Evolutionary conservation across 2,329 filamentous ascomycete genomes (phyloP), one percentile per base, ranked within the genome.

Genomic region (Truncatella angustata): DNA sequence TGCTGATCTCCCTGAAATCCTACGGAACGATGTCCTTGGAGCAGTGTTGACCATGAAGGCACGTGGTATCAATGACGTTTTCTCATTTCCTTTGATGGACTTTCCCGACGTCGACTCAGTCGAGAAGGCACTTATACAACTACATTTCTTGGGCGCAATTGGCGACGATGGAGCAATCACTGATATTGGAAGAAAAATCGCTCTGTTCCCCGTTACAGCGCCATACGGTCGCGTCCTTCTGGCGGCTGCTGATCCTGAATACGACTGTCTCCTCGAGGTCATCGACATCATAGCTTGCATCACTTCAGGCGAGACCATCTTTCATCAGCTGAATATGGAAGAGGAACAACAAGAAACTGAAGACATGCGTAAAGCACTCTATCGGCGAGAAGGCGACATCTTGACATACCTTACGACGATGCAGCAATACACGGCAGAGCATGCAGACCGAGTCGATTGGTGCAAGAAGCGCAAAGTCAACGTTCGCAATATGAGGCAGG

Each of bases 1-100:
- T 52, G 81, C 87, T 0, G 92, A 92, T 44, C 81, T 86, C 0
- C 93, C 94, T 0, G 94, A 99, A 66, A 97, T 99, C 10, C 73
- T 97, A 10, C 84, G 94, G 18, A 95, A 90, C 63, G 93, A 99
- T 67, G 81, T 97, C 5, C 83, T 91, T 18, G 87, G 91, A 30
- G 89, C 93, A 0, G 79, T 97, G 1, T 75, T 99, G 9, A 96
- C 90, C 0, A 95, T 99, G 88, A 97, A 96, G 68, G 91, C 93
- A 0, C 83, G 91, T 50, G 91, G 92, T 0, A 86, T 97, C 11
- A 79, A 89, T 23, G 87, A 97, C 63, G 82, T 96, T 2, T 75
- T 91, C 18, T 75, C 79, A 0, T 99, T 99, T 56, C 91, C 93
- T 0, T 83, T 97, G 44, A 85, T 97, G 66, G 91, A 96, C 51